Percentiles rank a stretch among this genome's conserved stretches.
Evolutionary conservation across 768 basidiomycete genomes (phyloP).

Genomic region (Xerocomellus intermedius): DNA sequence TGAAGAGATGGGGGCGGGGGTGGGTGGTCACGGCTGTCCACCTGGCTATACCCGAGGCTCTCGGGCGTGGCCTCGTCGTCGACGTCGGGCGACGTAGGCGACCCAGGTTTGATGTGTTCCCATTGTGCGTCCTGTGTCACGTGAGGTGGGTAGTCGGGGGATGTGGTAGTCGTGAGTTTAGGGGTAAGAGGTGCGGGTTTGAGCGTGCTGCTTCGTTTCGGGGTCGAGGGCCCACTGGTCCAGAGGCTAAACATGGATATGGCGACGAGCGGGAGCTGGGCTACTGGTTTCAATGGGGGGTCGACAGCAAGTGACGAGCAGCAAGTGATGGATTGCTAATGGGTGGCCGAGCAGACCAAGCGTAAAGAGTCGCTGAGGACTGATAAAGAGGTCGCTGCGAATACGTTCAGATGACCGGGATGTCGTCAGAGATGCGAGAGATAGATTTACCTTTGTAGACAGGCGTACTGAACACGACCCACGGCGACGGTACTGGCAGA

Average conservation of each 20-base stretch:
- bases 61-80: slow-evolving; percentile 20
- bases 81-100: slow-evolving; percentile 14
- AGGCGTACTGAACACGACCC: not conserved
- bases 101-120: slow-evolving; percentile 20
- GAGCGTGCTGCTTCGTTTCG: slow-evolving; percentile 16
- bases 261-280: not conserved
- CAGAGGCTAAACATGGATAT: slow-evolving; percentile 10
- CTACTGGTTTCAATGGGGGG: not conserved
- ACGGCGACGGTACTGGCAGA: not conserved
- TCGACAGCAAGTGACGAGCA: not conserved
- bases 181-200: slow-evolving; percentile 24
- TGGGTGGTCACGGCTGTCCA: slow-evolving; percentile 4
- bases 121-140: slow-evolving; percentile 17
- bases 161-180: slow-evolving; percentile 16
- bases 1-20: not conserved
- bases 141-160: slow-evolving; percentile 10
- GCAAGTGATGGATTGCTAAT: not conserved
- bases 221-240: slow-evolving; percentile 11
- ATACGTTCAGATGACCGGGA: not conserved
- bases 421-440: not conserved
- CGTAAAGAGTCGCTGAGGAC: not conserved
- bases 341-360: not conserved
- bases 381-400: not conserved
- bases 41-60: slow-evolving; percentile 22
- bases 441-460: not conserved